A percentile compares a stretch with the other conserved stretches of the same genome.
Evolutionary conservation across 768 basidiomycete genomes (phyloP).

Genomic region (Termitomyces sp.): DNA sequence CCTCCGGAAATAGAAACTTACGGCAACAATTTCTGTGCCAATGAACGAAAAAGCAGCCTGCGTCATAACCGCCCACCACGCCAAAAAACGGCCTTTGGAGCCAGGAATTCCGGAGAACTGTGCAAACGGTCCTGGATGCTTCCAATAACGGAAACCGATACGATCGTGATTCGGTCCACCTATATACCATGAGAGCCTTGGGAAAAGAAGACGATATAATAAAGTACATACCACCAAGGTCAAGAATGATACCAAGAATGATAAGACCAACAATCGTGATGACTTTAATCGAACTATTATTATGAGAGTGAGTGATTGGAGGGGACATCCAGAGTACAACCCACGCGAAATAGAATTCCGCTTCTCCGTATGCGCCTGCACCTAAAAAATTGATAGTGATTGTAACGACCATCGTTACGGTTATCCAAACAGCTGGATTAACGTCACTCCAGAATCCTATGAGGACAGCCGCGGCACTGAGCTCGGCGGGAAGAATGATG

Average conservation of each 20-base stretch:
- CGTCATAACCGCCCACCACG: conserved; percentile 53
- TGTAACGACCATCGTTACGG: conserved; percentile 70
- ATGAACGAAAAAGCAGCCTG: conserved; percentile 92
- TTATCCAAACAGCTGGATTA: conserved; percentile 75
- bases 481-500: conserved; percentile 65
- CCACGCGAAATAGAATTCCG: conserved; percentile 82
- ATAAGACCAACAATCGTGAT: conserved; percentile 72
- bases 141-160: conserved; percentile 76
- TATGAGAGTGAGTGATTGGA: not conserved
- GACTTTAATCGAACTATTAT: conserved; percentile 75
- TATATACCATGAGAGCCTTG: conserved; percentile 6
- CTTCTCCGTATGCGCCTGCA: conserved; percentile 77
- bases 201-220: not conserved
- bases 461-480: conserved; percentile 70
- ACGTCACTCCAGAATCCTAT: conserved; percentile 66
- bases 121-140: conserved; percentile 81
- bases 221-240: conserved; percentile 55
- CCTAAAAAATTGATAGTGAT: conserved; percentile 72
- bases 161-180: conserved; percentile 82
- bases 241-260: conserved; percentile 68
- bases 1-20: conserved; percentile 26
- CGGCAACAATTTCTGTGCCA: conserved; percentile 91
- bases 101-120: conserved; percentile 65
- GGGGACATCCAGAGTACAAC: conserved; percentile 25
- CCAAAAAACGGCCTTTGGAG: conserved; percentile 66